Evolutionary conservation across 495 filamentous ascomycete species (phyloP).

Genomic region (Evansstolkia leycettana): DNA sequence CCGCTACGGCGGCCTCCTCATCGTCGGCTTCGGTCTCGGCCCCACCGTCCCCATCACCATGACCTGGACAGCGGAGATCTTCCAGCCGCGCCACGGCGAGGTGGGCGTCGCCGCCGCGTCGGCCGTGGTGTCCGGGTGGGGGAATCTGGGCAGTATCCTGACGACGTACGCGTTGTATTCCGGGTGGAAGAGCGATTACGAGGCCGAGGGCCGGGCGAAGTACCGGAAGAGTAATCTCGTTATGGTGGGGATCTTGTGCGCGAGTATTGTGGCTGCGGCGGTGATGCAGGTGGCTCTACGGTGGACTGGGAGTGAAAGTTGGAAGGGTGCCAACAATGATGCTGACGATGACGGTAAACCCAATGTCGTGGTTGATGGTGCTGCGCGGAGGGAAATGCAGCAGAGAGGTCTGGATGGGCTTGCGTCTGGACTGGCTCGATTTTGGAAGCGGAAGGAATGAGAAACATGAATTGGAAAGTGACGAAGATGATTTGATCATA

Average conservation of each 20-base stretch:
- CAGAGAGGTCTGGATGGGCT: conserved; percentile 57
- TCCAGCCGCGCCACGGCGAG: conserved; percentile 63
- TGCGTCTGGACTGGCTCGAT: conserved; percentile 13
- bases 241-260: conserved; percentile 75
- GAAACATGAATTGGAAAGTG: neutral
- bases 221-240: conserved; percentile 75
- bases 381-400: conserved; percentile 52
- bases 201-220: conserved; percentile 48
- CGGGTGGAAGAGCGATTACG: conserved; percentile 66
- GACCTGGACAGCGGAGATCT: conserved; percentile 37
- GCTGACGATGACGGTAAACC: conserved; percentile 31
- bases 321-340: neutral
- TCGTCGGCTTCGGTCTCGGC: conserved; percentile 84
- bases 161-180: conserved; percentile 85
- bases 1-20: conserved; percentile 75
- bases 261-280: conserved; percentile 60
- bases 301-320: neutral
- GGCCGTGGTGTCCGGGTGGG: conserved; percentile 73
- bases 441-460: conserved; percentile 2
- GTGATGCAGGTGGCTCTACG: conserved; percentile 40
- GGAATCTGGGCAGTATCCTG: conserved; percentile 72
- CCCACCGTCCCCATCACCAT: conserved; percentile 88
- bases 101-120: conserved; percentile 85
- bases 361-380: conserved; percentile 51
- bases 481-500: neutral